Conservation (phyloP, 495 filamentous ascomycete species). For the Lasiosphaeria miniovina region DNA sequence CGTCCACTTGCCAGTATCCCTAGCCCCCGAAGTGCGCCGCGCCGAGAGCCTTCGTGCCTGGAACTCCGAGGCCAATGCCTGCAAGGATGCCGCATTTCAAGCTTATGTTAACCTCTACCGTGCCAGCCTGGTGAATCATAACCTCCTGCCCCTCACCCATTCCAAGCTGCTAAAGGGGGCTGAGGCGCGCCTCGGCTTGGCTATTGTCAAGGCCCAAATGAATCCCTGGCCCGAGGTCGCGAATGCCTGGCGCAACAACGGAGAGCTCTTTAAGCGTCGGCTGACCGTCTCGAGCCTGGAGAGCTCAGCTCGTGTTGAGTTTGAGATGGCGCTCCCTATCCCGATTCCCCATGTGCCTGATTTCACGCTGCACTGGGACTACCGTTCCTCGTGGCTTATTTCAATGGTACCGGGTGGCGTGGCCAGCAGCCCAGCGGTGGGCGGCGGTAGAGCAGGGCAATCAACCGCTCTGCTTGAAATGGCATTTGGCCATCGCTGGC, state of each 20-base stretch:
- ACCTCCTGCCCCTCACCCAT: conserved; percentile 63
- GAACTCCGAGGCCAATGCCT: conserved; percentile 71
- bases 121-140: conserved; percentile 71
- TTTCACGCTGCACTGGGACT: conserved; percentile 52
- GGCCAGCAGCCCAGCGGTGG: conserved; percentile 5
- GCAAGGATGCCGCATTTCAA: conserved; percentile 79
- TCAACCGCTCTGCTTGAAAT: conserved; percentile 49
- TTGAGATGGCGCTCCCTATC: conserved; percentile 48
- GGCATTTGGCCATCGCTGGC: conserved; percentile 44
- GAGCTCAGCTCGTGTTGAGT: conserved; percentile 29
- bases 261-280: conserved; percentile 28
- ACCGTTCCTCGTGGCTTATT: conserved; percentile 38
- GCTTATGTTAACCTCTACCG: conserved; percentile 70
- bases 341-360: conserved; percentile 38
- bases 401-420: conserved; percentile 25
- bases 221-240: conserved; percentile 68
- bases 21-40: conserved; percentile 60
- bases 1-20: conserved; percentile 69
- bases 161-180: conserved; percentile 37
- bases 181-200: conserved; percentile 46
- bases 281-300: conserved; percentile 32
- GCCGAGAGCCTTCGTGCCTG: conserved; percentile 54
- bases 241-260: conserved; percentile 43
- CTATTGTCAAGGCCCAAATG: conserved; percentile 53
- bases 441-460: conserved; percentile 30